These are phyloP conservation scores for Auricularia sp. DNA, from an alignment of 768 basidiomycete species.

Conservation along the genomic window DNA sequence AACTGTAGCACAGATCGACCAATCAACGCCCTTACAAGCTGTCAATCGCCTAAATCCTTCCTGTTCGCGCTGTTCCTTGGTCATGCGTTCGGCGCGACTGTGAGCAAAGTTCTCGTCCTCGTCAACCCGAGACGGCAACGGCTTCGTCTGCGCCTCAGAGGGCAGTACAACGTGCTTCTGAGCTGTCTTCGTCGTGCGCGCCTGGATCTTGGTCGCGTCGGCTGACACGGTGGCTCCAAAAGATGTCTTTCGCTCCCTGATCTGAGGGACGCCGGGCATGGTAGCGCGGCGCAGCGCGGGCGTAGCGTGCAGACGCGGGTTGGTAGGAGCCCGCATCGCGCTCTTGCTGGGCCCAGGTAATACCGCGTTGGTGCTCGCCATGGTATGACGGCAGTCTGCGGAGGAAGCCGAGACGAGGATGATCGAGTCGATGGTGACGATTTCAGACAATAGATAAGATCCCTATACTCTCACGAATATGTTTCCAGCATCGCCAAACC, in stretches of 20 bases:
- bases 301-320: background rate
- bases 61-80: slow-evolving; percentile 69
- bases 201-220: slow-evolving; percentile 31
- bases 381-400: too few relatives aligned
- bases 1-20: background rate
- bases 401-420: too few relatives aligned
- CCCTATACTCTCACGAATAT: too few relatives aligned
- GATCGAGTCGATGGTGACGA: too few relatives aligned
- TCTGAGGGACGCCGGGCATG: background rate
- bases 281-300: background rate
- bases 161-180: slow-evolving; percentile 87
- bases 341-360: background rate
- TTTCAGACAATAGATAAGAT: too few relatives aligned
- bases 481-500: too few relatives aligned
- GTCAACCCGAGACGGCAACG: slow-evolving; percentile 33
- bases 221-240: background rate
- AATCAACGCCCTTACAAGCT: slow-evolving; percentile 32
- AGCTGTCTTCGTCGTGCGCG: slow-evolving; percentile 81
- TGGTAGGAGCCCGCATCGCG: background rate
- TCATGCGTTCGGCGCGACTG: slow-evolving; percentile 75
- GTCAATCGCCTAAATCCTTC: slow-evolving; percentile 76
- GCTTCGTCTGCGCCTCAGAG: slow-evolving; percentile 79
- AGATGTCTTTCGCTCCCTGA: background rate
- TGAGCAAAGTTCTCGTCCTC: slow-evolving; percentile 36
- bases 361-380: too few relatives aligned